Evolutionary conservation across 768 basidiomycete genomes (phyloP), one percentile per base, ranked within the genome.

Genomic region (Leccinellum luteum): DNA sequence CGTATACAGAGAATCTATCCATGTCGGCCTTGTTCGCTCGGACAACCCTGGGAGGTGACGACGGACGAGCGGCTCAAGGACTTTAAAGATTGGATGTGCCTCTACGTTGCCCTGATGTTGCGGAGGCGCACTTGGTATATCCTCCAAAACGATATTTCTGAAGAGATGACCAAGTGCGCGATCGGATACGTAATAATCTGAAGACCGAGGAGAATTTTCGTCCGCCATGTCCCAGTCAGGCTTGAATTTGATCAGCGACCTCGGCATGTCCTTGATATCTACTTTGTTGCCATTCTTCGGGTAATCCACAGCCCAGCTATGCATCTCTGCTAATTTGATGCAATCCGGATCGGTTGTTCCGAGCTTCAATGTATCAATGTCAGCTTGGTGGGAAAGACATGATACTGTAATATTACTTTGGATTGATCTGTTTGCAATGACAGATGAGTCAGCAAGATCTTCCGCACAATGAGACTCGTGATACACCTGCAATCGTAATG

Each of bases 161-260:
- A 80, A 93, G 51, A 93, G 76, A 41, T 80, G 70, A 6, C 92
- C 92, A 9, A 94, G 79, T 0, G 89, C 90, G 3, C 86, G 81
- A 27, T 71, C 74, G 2, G 90, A 92, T 48, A 78, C 74, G 64
- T 93, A 93, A 73, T 88, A 89, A 60, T 90, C 86, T 1, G 80
- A 80, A 19, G 79, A 64, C 7, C 81, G 79, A 21, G 82, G 82
- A 6, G 74, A 69, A 48, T 79, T 74, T 17, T 83, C 78, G 62
- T 87, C 85, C 15, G 80, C 80, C 21, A 79, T 80, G 57, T 89
- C 83, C 90, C 90, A 92, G 67, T 92, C 90, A 1, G 90, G 90
- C 64, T 87, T 91, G 68, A 80, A 83, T 17, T 78, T 77, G 47
- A 90, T 88, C 15, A 89, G 74, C 0, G 75, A 67, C 12, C 72